phyloP scores from a whole-genome alignment of 257 asterid species.

The Gynochthodes officinalis region DNA sequence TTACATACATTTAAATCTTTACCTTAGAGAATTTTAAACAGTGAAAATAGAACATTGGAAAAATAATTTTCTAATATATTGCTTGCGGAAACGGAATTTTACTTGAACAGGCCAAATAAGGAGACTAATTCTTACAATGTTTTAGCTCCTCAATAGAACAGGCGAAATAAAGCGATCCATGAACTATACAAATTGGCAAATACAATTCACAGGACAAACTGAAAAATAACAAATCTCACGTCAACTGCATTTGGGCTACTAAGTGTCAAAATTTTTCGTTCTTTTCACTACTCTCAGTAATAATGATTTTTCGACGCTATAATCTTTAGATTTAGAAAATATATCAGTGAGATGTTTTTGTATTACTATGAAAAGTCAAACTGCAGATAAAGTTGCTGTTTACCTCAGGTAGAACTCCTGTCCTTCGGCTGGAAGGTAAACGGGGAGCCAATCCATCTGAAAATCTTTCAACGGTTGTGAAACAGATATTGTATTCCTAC shows the following conservation, averaged over 20 bases:
- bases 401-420: conserved; percentile 96
- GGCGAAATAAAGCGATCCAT: neutral
- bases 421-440: conserved; percentile 64
- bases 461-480: conserved; percentile 88
- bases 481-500: conserved; percentile 96
- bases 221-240: neutral
- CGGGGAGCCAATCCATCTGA: conserved; percentile 58
- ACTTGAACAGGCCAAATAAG: neutral
- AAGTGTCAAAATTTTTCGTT: neutral
- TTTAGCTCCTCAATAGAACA: neutral
- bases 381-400: conserved; percentile 6
- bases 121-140: neutral
- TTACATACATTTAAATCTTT: neutral
- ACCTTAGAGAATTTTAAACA: neutral
- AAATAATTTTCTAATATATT: neutral
- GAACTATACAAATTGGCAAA: neutral
- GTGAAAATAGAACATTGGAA: neutral
- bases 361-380: neutral
- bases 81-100: neutral
- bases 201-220: neutral
- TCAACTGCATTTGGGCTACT: neutral
- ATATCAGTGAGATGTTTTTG: neutral
- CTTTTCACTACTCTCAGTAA: neutral
- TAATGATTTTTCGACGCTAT: neutral
- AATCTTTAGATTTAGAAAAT: neutral